Percentiles rank a stretch among this genome's conserved stretches.
These are phyloP conservation scores for Lippia alba DNA, from an alignment of 305 asterid species.

Conservation along the genomic window DNA sequence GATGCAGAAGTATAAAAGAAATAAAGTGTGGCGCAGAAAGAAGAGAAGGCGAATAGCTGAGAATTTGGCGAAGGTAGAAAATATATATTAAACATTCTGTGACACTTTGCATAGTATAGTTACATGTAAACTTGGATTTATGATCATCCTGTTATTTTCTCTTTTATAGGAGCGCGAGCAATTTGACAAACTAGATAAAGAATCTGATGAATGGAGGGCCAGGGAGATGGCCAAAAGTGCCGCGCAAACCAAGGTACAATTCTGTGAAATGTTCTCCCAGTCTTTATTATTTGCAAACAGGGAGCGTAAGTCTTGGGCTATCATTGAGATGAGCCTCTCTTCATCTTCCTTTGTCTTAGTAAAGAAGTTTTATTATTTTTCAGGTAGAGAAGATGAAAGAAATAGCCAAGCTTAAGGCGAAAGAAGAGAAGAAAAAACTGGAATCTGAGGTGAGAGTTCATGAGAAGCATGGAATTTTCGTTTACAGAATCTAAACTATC, in stretches of 20 bases:
- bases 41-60: slow-evolving; percentile 77
- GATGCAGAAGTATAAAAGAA: slow-evolving; percentile 75
- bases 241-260: slow-evolving; percentile 79
- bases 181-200: slow-evolving; percentile 72
- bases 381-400: slow-evolving; percentile 93
- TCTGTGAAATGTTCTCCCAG: slow-evolving; percentile 11
- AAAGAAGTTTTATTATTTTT: slow-evolving; percentile 32
- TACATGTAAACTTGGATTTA: not conserved
- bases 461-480: slow-evolving; percentile 25
- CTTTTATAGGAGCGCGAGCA: slow-evolving; percentile 65
- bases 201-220: slow-evolving; percentile 96
- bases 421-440: slow-evolving; percentile 75
- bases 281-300: slow-evolving; percentile 11
- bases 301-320: slow-evolving; percentile 10
- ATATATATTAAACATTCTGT: slow-evolving; percentile 4
- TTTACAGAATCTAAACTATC: slow-evolving; percentile 11
- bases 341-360: slow-evolving; percentile 32
- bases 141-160: slow-evolving; percentile 25
- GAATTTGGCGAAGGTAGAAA: slow-evolving; percentile 62
- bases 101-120: slow-evolving; percentile 8
- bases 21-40: slow-evolving; percentile 85
- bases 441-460: slow-evolving; percentile 76
- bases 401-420: slow-evolving; percentile 86
- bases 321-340: slow-evolving; percentile 14
- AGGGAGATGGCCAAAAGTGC: slow-evolving; percentile 83